These are phyloP conservation scores for Euphorbia lathyris DNA, from an alignment of 345 rosid genomes.

Conservation along the genomic window DNA sequence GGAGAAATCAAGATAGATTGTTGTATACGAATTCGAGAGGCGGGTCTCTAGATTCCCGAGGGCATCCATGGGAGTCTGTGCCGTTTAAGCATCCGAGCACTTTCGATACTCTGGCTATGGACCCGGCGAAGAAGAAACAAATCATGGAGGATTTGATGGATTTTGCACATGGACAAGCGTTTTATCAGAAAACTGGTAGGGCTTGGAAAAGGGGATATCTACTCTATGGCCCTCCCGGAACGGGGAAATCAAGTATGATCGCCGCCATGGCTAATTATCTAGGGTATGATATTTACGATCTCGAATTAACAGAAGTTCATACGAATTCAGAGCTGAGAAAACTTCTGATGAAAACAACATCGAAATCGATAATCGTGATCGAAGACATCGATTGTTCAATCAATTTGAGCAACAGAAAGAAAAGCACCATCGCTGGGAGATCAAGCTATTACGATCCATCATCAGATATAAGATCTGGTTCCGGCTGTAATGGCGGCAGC, in stretches of 20 bases:
- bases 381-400: constrained; percentile 93
- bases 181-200: constrained; percentile 85
- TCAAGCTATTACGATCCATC: constrained; percentile 38
- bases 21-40: constrained; percentile 85
- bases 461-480: constrained; percentile 40
- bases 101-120: constrained; percentile 87
- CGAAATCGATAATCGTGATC: constrained; percentile 86
- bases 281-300: constrained; percentile 88
- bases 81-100: constrained; percentile 96
- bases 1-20: constrained; percentile 67
- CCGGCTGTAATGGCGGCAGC: constrained; percentile 33
- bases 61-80: constrained; percentile 97
- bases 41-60: constrained; percentile 81
- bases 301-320: constrained; percentile 91
- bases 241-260: constrained; percentile 96
- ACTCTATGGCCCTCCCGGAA: constrained; percentile 91
- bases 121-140: constrained; percentile 52
- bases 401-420: constrained; percentile 63
- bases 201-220: constrained; percentile 95
- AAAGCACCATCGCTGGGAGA: constrained; percentile 10
- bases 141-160: constrained; percentile 74
- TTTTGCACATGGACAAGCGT: constrained; percentile 55
- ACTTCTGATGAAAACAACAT: constrained; percentile 80
- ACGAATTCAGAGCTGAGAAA: constrained; percentile 84
- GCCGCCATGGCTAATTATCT: constrained; percentile 96